These are phyloP conservation scores for Talaromyces sp. DNA, from an alignment of 2,329 filamentous ascomycete genomes.

Conservation along the genomic window DNA sequence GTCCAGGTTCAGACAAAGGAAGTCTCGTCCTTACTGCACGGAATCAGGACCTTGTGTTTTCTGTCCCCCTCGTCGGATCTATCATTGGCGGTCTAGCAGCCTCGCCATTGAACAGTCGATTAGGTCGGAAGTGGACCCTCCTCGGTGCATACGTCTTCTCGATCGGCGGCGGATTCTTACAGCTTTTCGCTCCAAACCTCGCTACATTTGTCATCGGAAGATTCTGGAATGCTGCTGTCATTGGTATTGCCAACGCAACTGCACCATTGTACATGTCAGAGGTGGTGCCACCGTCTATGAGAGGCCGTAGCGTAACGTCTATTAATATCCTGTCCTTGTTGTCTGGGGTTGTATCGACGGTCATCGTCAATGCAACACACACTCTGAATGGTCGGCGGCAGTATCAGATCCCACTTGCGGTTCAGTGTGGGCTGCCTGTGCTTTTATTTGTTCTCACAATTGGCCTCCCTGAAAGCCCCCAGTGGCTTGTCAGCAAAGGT, in stretches of 20 bases:
- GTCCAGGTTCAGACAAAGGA: slow-evolving; percentile 27
- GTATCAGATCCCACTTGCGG: slow-evolving; percentile 38
- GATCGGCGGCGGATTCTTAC: slow-evolving; percentile 35
- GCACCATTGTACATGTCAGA: slow-evolving; percentile 40
- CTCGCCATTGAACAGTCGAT: slow-evolving; percentile 34
- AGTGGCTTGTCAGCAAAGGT: slow-evolving; percentile 35
- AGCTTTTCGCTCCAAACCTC: slow-evolving; percentile 38
- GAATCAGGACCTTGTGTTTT: slow-evolving; percentile 39
- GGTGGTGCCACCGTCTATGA: slow-evolving; percentile 35
- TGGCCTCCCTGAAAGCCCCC: slow-evolving; percentile 36
- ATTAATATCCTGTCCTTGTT: slow-evolving; percentile 35
- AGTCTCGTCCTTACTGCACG: slow-evolving; percentile 31
- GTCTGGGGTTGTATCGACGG: slow-evolving; percentile 35
- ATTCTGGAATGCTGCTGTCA: slow-evolving; percentile 33
- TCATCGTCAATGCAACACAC: slow-evolving; percentile 35
- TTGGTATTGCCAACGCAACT: slow-evolving; percentile 36
- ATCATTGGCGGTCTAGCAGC: slow-evolving; percentile 35
- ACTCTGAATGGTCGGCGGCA: slow-evolving; percentile 28
- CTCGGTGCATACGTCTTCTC: slow-evolving; percentile 35
- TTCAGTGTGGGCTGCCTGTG: slow-evolving; percentile 36
- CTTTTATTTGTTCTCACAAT: slow-evolving; percentile 33
- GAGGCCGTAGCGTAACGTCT: slow-evolving; percentile 33
- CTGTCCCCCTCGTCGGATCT: slow-evolving; percentile 38
- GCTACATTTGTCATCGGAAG: slow-evolving; percentile 36
- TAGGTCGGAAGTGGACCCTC: slow-evolving; percentile 39